Conservation (phyloP, 2,329 filamentous ascomycete genomes). For the Helotiales sp. region DNA sequence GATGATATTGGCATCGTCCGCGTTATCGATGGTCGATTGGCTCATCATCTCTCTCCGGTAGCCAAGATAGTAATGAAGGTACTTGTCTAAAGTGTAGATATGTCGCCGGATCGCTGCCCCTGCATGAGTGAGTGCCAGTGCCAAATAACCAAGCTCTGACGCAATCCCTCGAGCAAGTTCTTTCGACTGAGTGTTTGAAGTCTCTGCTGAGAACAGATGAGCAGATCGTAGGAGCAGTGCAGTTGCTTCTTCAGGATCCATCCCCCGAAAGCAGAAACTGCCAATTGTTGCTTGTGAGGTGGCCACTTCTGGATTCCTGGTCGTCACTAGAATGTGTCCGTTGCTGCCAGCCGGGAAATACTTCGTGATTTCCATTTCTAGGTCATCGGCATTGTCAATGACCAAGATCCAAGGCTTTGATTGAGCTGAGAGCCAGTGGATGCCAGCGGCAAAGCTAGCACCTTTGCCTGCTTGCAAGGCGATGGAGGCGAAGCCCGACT, state of each 20-base stretch:
- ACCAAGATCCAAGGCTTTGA: background rate
- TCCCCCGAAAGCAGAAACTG: background rate
- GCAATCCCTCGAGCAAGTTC: background rate
- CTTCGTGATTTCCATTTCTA: background rate
- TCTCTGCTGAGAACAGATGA: background rate
- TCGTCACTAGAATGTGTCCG: background rate
- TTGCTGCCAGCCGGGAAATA: background rate
- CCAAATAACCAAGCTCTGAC: background rate
- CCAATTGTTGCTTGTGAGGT: background rate
- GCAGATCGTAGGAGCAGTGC: background rate
- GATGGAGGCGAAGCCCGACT: background rate
- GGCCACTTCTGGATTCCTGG: background rate
- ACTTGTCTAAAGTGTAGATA: background rate
- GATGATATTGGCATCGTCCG: background rate
- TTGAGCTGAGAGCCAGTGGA: background rate
- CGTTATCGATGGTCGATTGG: background rate
- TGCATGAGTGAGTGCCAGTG: background rate
- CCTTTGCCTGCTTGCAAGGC: background rate
- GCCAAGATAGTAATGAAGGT: background rate
- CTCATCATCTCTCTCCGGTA: background rate
- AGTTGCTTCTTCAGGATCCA: background rate
- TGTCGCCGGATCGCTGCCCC: background rate
- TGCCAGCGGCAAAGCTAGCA: background rate
- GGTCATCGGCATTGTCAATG: background rate
- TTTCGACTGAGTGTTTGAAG: background rate